Conservation (phyloP, 208 protist genomes). For the Leptomonas pyrrhocoris region DNA sequence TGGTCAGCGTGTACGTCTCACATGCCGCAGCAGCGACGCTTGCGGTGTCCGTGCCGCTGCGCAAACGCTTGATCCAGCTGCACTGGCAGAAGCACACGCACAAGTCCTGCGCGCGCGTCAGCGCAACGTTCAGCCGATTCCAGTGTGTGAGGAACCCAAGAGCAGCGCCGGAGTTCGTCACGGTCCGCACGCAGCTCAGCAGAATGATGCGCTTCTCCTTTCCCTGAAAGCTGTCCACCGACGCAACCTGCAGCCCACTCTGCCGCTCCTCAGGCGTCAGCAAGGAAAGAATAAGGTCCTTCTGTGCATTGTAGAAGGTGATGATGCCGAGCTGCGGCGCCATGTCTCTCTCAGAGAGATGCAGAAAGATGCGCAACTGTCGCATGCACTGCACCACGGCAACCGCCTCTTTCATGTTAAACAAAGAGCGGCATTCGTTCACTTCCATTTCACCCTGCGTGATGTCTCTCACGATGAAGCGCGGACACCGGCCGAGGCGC, state of each 20-base stretch:
- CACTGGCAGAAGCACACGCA: conserved; percentile 66
- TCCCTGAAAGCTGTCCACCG: conserved; percentile 95
- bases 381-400: conserved; percentile 78
- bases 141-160: conserved; percentile 87
- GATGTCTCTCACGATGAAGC: conserved; percentile 81
- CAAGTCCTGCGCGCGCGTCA: conserved; percentile 84
- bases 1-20: conserved; percentile 6
- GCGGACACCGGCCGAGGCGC: conserved; percentile 31
- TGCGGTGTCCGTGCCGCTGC: too few relatives aligned
- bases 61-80: conserved; percentile 27
- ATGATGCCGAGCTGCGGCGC: conserved; percentile 69
- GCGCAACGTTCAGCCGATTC: conserved; percentile 89
- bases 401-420: conserved; percentile 57
- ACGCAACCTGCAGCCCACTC: conserved; percentile 77
- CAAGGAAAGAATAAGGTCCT: conserved; percentile 40
- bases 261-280: conserved; percentile 59
- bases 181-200: conserved; percentile 89
- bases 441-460: conserved; percentile 48
- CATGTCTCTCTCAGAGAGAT: conserved; percentile 59
- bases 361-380: conserved; percentile 54
- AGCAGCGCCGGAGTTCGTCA: not conserved
- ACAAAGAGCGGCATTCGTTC: conserved; percentile 37
- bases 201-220: conserved; percentile 94
- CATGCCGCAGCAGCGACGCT: not conserved
- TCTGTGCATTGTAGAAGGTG: conserved; percentile 87